Evolutionary conservation across 495 filamentous ascomycete species (phyloP).

Genomic region (Endocarpon pusillum): DNA sequence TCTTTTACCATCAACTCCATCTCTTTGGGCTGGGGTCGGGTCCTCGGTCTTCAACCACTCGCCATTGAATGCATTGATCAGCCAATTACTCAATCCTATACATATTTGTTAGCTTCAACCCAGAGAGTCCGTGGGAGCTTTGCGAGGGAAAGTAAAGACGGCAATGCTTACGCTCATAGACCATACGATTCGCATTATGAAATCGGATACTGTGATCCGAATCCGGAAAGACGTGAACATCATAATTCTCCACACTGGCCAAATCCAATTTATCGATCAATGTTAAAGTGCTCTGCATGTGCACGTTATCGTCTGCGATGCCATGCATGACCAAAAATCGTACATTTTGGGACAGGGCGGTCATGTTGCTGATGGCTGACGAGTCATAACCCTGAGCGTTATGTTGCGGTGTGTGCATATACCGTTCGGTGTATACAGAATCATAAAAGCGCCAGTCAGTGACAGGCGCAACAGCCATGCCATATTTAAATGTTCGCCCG

Average conservation of each 20-base stretch:
- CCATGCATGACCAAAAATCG: slow-evolving; percentile 93
- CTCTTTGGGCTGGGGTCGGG: slow-evolving; percentile 36
- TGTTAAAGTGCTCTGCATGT: slow-evolving; percentile 80
- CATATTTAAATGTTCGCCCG: slow-evolving; percentile 80
- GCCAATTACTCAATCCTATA: slow-evolving; percentile 73
- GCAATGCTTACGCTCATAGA: slow-evolving; percentile 71
- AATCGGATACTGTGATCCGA: slow-evolving; percentile 92
- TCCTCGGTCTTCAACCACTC: slow-evolving; percentile 70
- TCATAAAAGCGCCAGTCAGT: slow-evolving; percentile 95
- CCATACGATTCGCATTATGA: slow-evolving; percentile 81
- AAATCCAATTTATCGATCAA: slow-evolving; percentile 79
- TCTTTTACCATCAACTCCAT: neutral
- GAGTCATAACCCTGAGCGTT: slow-evolving; percentile 64
- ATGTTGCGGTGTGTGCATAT: slow-evolving; percentile 81
- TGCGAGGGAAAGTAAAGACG: slow-evolving; percentile 1
- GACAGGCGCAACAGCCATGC: slow-evolving; percentile 94
- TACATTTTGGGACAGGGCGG: slow-evolving; percentile 51
- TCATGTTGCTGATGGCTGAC: slow-evolving; percentile 52
- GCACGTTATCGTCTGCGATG: slow-evolving; percentile 88
- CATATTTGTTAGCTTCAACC: slow-evolving; percentile 11
- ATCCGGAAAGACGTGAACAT: slow-evolving; percentile 91
- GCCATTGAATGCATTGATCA: slow-evolving; percentile 93
- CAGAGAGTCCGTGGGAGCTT: slow-evolving; percentile 1
- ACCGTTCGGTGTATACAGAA: slow-evolving; percentile 87
- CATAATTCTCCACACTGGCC: slow-evolving; percentile 77